Evolutionary conservation across 495 filamentous ascomycete genomes (phyloP).

Genomic region (Trichoderma asperelloides): DNA sequence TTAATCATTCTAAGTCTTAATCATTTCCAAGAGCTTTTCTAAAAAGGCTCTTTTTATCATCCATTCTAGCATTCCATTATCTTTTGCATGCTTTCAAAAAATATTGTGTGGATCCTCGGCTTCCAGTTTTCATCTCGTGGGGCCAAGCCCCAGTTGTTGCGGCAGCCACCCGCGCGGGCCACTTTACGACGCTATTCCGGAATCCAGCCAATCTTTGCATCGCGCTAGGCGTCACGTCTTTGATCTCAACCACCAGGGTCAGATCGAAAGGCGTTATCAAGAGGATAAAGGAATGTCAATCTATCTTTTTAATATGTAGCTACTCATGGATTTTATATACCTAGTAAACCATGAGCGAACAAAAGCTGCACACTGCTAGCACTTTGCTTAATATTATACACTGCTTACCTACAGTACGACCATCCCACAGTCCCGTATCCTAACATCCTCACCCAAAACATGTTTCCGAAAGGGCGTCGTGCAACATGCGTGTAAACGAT

Average conservation of each 20-base stretch:
- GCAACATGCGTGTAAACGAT: no score
- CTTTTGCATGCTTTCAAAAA: not conserved
- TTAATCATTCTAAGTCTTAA: no score
- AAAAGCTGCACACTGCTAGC: no score
- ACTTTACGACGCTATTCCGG: not conserved
- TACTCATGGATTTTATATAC: no score
- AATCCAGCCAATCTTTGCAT: not conserved
- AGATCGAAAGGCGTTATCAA: not conserved
- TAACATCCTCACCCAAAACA: no score
- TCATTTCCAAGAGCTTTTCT: no score
- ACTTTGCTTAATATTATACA: no score
- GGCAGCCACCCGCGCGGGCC: not conserved
- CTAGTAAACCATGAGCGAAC: no score
- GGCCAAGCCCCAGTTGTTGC: not conserved
- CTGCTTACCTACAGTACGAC: no score
- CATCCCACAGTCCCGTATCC: no score
- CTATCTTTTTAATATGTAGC: not conserved
- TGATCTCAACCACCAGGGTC: not conserved
- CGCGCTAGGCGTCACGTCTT: not conserved
- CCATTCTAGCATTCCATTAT: not conserved
- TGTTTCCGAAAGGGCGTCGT: no score
- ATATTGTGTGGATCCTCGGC: not conserved
- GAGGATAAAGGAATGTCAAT: not conserved
- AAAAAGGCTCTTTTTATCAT: not conserved
- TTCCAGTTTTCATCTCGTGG: not conserved